These are phyloP conservation scores for Trichoderma arundinaceum DNA, from an alignment of 2,329 filamentous ascomycete species.

Conservation along the genomic window DNA sequence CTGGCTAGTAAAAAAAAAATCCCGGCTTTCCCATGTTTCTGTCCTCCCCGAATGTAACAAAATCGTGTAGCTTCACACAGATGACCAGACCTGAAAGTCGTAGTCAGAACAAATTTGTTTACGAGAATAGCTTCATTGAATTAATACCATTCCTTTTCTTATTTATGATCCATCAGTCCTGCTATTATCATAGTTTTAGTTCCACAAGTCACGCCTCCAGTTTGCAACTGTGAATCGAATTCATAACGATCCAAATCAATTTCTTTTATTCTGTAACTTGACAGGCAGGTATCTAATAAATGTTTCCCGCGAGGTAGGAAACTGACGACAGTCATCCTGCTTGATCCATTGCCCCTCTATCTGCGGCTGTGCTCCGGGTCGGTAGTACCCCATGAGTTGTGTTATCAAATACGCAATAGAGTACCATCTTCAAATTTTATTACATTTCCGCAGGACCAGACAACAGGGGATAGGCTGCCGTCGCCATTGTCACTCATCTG, in stretches of 20 bases:
- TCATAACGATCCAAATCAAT: conserved; percentile 31
- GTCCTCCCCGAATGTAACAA: conserved; percentile 7
- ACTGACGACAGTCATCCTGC: conserved; percentile 64
- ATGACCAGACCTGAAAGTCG: conserved; percentile 14
- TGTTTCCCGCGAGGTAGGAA: conserved; percentile 49
- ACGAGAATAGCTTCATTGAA: conserved; percentile 11
- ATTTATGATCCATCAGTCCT: background rate
- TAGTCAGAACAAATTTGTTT: conserved; percentile 24
- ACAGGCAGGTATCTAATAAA: conserved; percentile 17
- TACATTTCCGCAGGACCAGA: conserved; percentile 59
- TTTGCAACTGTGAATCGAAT: background rate
- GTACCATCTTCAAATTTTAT: conserved; percentile 7
- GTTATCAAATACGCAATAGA: background rate
- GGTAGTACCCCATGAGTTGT: background rate
- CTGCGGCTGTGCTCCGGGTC: conserved; percentile 44
- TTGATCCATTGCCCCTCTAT: conserved; percentile 67
- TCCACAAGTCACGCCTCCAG: too few species aligned
- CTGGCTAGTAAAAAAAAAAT: conserved; percentile 11
- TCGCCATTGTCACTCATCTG: conserved; percentile 65
- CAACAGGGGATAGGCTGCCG: conserved; percentile 71
- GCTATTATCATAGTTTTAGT: too few species aligned
- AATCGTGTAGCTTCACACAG: conserved; percentile 20
- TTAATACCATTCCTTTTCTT: background rate
- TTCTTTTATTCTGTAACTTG: conserved; percentile 27
- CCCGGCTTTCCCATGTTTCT: too few species aligned